Evolutionary conservation across 129 eudicot genomes (phyloP).

Genomic region (Lonicera japonica): DNA sequence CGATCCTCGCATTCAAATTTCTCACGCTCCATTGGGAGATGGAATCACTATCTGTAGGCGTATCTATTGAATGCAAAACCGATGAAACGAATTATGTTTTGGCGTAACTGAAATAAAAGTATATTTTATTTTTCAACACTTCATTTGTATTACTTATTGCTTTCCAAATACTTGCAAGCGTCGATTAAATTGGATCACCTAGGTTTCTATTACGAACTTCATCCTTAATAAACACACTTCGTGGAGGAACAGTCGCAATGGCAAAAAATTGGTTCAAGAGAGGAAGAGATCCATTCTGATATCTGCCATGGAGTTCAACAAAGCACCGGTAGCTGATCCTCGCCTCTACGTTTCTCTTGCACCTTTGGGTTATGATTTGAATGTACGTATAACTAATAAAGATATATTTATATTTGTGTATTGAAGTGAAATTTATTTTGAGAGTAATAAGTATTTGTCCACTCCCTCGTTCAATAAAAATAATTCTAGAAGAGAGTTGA

Average conservation of each 20-base stretch:
- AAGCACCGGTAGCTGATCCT: slow-evolving; percentile 12
- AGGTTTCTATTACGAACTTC: slow-evolving; percentile 1
- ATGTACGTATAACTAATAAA: no score
- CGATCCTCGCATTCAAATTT: slow-evolving; percentile 40
- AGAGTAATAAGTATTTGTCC: neutral
- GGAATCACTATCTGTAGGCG: slow-evolving; percentile 51
- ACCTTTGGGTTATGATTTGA: slow-evolving; percentile 23
- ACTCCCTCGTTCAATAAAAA: neutral
- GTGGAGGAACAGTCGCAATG: neutral
- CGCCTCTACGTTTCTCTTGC: slow-evolving; percentile 13
- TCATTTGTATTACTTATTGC: neutral
- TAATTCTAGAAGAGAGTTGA: no score
- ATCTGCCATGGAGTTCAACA: slow-evolving; percentile 5
- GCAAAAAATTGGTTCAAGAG: neutral
- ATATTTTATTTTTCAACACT: neutral
- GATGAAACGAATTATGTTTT: neutral
- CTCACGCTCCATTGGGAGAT: slow-evolving; percentile 39
- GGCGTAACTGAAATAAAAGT: no score
- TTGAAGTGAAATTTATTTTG: neutral
- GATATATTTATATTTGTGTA: no score
- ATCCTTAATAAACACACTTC: slow-evolving; percentile 6
- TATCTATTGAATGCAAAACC: neutral
- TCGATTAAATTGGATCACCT: neutral
- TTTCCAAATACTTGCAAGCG: neutral
- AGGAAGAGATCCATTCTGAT: neutral